Conservation (phyloP, 768 basidiomycete genomes). For the Dacryopinax primogenitus region DNA sequence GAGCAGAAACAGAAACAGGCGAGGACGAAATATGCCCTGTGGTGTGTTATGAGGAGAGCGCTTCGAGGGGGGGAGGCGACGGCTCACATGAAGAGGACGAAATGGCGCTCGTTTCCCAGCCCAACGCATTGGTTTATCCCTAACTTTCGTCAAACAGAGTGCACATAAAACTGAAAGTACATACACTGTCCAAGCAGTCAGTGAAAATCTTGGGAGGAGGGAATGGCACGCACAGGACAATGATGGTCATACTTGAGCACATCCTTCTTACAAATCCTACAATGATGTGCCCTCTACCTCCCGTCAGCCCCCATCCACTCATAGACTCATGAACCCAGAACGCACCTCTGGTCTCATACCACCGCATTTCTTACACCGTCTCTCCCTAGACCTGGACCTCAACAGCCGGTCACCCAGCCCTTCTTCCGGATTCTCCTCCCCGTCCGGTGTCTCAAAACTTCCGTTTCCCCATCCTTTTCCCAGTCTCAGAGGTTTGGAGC, state of each 20-base stretch:
- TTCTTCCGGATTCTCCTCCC: background rate
- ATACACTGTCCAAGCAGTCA: slow-evolving; percentile 20
- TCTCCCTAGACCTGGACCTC: slow-evolving; percentile 42
- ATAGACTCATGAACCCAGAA: slow-evolving; percentile 12
- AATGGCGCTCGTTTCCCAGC: slow-evolving; percentile 88
- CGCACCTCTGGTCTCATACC: slow-evolving; percentile 65
- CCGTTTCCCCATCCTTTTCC: slow-evolving; percentile 22
- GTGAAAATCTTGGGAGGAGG: background rate
- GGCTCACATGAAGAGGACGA: slow-evolving; percentile 85
- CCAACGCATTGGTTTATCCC: slow-evolving; percentile 99
- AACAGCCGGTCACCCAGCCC: slow-evolving; percentile 26
- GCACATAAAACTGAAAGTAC: slow-evolving; percentile 7
- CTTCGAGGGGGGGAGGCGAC: background rate
- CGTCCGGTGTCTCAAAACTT: slow-evolving; percentile 9
- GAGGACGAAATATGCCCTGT: slow-evolving; percentile 68
- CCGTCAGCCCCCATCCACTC: slow-evolving; percentile 9
- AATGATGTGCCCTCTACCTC: slow-evolving; percentile 77
- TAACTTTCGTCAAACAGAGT: slow-evolving; percentile 25
- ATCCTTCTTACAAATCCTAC: slow-evolving; percentile 79
- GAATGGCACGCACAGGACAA: slow-evolving; percentile 54
- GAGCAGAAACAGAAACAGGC: slow-evolving; percentile 47
- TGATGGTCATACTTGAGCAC: slow-evolving; percentile 86
- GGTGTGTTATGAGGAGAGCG: background rate
- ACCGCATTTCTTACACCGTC: slow-evolving; percentile 57
- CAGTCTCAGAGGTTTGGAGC: slow-evolving; percentile 33